Evolutionary conservation across 139 green algal species (phyloP), one percentile per base, ranked within the genome.

Genomic region (Prasinococcaceae sp.): DNA sequence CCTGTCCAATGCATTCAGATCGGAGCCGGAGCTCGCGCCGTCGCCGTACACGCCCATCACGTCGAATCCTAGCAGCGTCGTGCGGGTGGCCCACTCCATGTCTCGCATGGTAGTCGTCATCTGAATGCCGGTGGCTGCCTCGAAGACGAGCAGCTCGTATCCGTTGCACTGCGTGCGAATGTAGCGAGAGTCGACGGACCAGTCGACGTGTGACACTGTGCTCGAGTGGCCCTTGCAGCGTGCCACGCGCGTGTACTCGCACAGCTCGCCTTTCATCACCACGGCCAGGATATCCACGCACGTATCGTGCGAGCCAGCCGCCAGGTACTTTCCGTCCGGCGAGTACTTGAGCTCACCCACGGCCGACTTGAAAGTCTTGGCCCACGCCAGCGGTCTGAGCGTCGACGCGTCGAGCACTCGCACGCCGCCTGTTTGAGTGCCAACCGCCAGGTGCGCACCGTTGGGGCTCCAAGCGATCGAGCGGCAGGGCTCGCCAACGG

Each of bases 1-100:
- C n/a, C n/a, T n/a, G n/a, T n/a, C n/a, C n/a, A 45, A 3, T 2
- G 75, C 50, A 53, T 85, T 85, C 53, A 85, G 66, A 60, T 85
- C 78, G 0, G 73, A 80, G 36, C 73, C 73, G 51, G 81, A 70
- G 25, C 28, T 57, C n/a, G n/a, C n/a, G n/a, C n/a, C n/a, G n/a
- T n/a, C n/a, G n/a, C n/a, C n/a, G n/a, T n/a, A n/a, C n/a, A n/a
- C 41, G 12, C 48, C 48, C 50, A 58, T 58, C 8, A 62, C 54
- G 3, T 20, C 29, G 36, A 50, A 62, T 16, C 54, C 54, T 2
- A 33, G 17, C n/a, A 27, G 10, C 40, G 6, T 24, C 10, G 54
- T 53, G 39, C 42, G 53, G 26, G 41, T 53, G 26, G 19, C 8
- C 54, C 54, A 62, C 17, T 53, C 41, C 8, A 36, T 40, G 41